A percentile compares a stretch with the other conserved stretches of the same genome.
Conservation (phyloP, 1,284 basidiomycete genomes). For the Pseudozyma tsukubaensis region DNA sequence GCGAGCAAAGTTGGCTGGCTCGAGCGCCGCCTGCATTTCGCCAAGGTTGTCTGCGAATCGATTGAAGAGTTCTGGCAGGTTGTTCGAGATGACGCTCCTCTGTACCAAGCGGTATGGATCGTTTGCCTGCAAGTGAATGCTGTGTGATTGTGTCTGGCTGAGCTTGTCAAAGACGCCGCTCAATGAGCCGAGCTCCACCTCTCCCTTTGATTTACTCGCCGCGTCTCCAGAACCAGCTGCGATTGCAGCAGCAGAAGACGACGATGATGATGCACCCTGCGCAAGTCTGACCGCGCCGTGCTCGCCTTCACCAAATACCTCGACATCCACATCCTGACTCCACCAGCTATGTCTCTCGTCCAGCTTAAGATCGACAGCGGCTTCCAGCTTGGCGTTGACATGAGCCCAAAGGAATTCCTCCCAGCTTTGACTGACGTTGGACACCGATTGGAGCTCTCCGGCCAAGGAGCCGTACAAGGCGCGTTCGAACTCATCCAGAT, state of each 20-base stretch:
- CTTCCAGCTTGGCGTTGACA: constrained; percentile 84
- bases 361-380: constrained; percentile 75
- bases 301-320: constrained; percentile 43
- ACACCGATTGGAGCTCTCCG: constrained; percentile 82
- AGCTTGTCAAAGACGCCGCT: constrained; percentile 61
- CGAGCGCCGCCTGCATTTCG: constrained; percentile 50
- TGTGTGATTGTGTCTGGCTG: constrained; percentile 54
- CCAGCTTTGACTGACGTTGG: constrained; percentile 82
- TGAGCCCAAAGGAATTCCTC: constrained; percentile 95
- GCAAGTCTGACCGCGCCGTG: constrained; percentile 52
- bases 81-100: constrained; percentile 83
- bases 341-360: constrained; percentile 68
- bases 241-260: constrained; percentile 22
- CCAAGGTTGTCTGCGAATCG: constrained; percentile 57
- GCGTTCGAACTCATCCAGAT: constrained; percentile 80
- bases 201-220: constrained; percentile 5
- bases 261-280: constrained; percentile 25
- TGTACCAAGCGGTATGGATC: constrained; percentile 89
- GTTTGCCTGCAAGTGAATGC: constrained; percentile 71
- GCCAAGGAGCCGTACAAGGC: constrained; percentile 87
- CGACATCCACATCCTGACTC: constrained; percentile 60
- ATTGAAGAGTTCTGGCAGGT: constrained; percentile 72
- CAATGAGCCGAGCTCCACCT: constrained; percentile 34
- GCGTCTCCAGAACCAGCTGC: constrained; percentile 12
- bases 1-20: constrained; percentile 64